Conservation (phyloP, 345 rosid species). For the Camelina hispida region DNA sequence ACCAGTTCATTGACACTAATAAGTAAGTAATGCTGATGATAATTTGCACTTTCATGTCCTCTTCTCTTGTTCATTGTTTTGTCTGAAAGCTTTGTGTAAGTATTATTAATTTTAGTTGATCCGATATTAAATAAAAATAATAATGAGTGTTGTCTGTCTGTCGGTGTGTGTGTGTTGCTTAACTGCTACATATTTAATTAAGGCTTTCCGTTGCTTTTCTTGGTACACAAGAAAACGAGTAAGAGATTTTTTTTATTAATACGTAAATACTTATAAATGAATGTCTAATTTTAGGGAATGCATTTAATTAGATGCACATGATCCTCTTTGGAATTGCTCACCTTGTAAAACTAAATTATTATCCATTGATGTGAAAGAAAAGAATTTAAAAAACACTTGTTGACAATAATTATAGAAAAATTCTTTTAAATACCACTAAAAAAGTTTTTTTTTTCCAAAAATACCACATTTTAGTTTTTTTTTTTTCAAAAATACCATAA, state of each 20-base stretch:
- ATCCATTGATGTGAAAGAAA: neutral
- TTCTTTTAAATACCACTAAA: no score
- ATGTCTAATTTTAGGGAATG: neutral
- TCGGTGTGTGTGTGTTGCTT: slow-evolving; percentile 38
- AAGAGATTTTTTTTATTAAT: slow-evolving; percentile 2
- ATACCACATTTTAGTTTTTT: no score
- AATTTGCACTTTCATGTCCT: neutral
- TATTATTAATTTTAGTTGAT: slow-evolving; percentile 1
- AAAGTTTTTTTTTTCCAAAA: no score
- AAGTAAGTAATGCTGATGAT: no score
- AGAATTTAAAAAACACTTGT: no score
- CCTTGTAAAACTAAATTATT: neutral
- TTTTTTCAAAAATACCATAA: no score
- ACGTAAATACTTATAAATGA: neutral
- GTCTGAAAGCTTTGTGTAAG: neutral
- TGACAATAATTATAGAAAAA: no score
- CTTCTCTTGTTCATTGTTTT: slow-evolving; percentile 6
- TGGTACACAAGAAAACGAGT: slow-evolving; percentile 45
- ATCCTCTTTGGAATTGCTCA: slow-evolving; percentile 30
- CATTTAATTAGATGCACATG: slow-evolving; percentile 36
- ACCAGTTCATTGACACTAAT: neutral
- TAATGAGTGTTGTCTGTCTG: slow-evolving; percentile 34
- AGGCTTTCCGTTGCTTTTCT: slow-evolving; percentile 41
- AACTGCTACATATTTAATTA: neutral
- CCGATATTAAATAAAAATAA: neutral